These are phyloP conservation scores for Monilinia aucupariae DNA, from an alignment of 2,329 filamentous ascomycete species.

Conservation along the genomic window DNA sequence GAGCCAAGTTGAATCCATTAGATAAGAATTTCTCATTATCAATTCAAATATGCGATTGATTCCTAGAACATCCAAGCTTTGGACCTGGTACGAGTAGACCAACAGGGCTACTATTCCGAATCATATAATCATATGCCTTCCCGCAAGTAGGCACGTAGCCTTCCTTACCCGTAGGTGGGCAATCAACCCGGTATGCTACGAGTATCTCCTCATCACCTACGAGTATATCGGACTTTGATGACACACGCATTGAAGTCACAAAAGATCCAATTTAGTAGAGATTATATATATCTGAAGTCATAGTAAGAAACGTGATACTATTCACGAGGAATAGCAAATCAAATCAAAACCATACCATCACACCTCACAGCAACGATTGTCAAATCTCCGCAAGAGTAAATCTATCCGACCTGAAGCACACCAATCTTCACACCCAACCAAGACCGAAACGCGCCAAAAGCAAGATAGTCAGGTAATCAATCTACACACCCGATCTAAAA, in stretches of 20 bases:
- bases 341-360: background rate
- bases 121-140: background rate
- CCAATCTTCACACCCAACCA: background rate
- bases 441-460: background rate
- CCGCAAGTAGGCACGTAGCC: background rate
- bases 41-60: background rate
- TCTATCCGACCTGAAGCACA: background rate
- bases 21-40: background rate
- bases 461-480: background rate
- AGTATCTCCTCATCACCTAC: background rate
- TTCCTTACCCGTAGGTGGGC: slow-evolving; percentile 1
- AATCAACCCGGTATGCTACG: background rate
- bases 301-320: background rate
- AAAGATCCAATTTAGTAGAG: background rate
- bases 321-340: background rate
- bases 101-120: background rate
- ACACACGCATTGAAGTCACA: background rate
- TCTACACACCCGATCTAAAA: too few species aligned
- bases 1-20: background rate
- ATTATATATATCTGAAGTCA: background rate
- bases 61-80: background rate
- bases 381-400: background rate
- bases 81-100: too few species aligned
- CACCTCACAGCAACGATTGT: background rate
- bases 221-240: background rate